Evolutionary conservation across 2,329 filamentous ascomycete genomes (phyloP).

Genomic region (Alternaria sp.): DNA sequence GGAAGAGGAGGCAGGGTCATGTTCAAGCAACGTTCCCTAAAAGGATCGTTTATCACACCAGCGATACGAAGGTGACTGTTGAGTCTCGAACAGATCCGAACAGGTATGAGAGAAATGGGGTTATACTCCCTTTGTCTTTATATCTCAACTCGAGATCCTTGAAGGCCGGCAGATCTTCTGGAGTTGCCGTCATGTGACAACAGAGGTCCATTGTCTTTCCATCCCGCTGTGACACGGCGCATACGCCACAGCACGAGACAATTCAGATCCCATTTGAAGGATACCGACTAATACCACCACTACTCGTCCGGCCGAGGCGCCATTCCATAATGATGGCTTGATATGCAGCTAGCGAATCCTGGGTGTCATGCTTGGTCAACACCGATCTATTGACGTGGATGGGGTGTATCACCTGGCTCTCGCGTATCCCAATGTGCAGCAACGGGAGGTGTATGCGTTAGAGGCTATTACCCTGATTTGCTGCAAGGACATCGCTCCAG

Average conservation of each 20-base stretch:
- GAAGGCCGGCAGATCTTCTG: constrained; percentile 15
- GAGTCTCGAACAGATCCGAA: not conserved
- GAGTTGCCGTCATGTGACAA: constrained; percentile 36
- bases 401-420: constrained; percentile 37
- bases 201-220: constrained; percentile 27
- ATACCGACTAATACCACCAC: constrained; percentile 22
- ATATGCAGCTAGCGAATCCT: constrained; percentile 30
- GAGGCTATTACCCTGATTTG: constrained; percentile 32
- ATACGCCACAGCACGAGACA: constrained; percentile 29
- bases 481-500: constrained; percentile 25
- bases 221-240: constrained; percentile 27
- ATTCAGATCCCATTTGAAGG: constrained; percentile 19
- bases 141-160: constrained; percentile 23
- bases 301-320: constrained; percentile 33
- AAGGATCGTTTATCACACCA: constrained; percentile 3
- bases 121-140: constrained; percentile 24
- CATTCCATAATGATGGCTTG: constrained; percentile 27
- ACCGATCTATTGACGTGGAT: constrained; percentile 34
- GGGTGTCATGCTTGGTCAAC: constrained; percentile 27
- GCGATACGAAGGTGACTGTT: not conserved
- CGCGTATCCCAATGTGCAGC: constrained; percentile 35
- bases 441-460: constrained; percentile 26
- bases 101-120: not conserved
- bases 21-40: constrained; percentile 6
- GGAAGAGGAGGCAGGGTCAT: constrained; percentile 45